Base-by-base conservation (phyloP, 768 basidiomycete species). In the Amanita pallidorosea region DNA sequence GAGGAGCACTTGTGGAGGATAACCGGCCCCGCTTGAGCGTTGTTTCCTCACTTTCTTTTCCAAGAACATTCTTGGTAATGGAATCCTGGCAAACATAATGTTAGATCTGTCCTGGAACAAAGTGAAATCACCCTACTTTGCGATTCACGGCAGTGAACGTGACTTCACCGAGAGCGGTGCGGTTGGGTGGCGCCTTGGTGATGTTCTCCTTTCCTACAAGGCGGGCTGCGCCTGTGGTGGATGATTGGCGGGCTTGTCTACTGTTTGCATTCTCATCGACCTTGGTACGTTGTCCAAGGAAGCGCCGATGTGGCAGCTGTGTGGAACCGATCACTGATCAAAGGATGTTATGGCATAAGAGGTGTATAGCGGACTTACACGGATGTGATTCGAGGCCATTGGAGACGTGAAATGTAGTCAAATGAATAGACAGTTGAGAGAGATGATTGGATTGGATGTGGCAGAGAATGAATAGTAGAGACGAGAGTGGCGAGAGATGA, bases 121-220 rank as follows among this genome's bases (percentile, higher is more conserved):
- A 27, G 46, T 12, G 46, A 51, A 46, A 54, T 40, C 43, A 61
- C 77, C n/a, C 56, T 60, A 85, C 86, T 71, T 85, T 88, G 63
- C 81, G 79, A 65, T 88, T 88, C 47, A 88, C 78, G 51, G 83
- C 81, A 54, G 78, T 77, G 46, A 77, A 82, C 41, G 85, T 85
- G 55, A 93, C 89, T 67, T 92, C 90, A 53, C 81, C 79, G 45
- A 94, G 74, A 36, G 82, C 88, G 29, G 83, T 74, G 56, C 91
- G 77, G 63, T 81, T 79, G 18, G 72, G 67, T 38, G 70, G 73
- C 31, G 69, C 70, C 72, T 89, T 91, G 57, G 72, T 65, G 33
- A 59, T 65, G 54, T 68, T 69, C 52, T 76, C 72, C 61, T 76
- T 75, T 29, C 71, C 65, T 43, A 73, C 58, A 56, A 76, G 68